phyloP scores from a whole-genome alignment of 1,284 basidiomycete genomes.

The Trametes sp. region DNA sequence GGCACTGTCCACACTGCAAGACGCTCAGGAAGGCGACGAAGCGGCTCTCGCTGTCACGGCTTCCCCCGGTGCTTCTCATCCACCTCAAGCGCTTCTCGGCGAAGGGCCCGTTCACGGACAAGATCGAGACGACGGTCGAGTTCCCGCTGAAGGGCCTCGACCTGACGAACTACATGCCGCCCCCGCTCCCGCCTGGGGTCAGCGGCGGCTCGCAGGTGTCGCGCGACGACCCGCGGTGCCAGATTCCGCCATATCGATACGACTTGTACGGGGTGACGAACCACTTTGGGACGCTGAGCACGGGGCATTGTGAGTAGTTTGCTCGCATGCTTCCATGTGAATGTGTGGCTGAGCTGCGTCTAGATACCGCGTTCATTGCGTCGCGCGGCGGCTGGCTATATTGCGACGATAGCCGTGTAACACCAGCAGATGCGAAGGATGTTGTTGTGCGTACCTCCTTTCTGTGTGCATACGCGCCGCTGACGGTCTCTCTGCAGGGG shows the following conservation, averaged over 20 bases:
- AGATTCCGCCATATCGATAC: constrained; percentile 86
- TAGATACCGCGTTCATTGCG: constrained; percentile 88
- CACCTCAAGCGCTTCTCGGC: constrained; percentile 97
- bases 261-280: constrained; percentile 93
- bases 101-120: constrained; percentile 94
- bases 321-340: neutral
- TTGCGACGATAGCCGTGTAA: constrained; percentile 87
- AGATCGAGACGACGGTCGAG: constrained; percentile 89
- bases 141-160: constrained; percentile 89
- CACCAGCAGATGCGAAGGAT: constrained; percentile 73
- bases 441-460: constrained; percentile 76
- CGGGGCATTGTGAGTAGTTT: constrained; percentile 85
- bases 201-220: constrained; percentile 52
- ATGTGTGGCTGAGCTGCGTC: neutral
- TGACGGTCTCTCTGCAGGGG: constrained; percentile 55
- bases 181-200: constrained; percentile 71
- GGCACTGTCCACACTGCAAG: constrained; percentile 96
- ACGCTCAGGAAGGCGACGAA: constrained; percentile 84
- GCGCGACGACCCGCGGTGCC: constrained; percentile 77
- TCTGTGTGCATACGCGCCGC: neutral
- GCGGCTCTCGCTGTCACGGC: constrained; percentile 84
- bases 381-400: constrained; percentile 85
- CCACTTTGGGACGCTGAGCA: constrained; percentile 89
- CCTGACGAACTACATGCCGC: constrained; percentile 91
- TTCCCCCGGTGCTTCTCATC: constrained; percentile 94